Base-by-base conservation (phyloP, 495 filamentous ascomycete species). In the Aspergillus cavernicola region DNA sequence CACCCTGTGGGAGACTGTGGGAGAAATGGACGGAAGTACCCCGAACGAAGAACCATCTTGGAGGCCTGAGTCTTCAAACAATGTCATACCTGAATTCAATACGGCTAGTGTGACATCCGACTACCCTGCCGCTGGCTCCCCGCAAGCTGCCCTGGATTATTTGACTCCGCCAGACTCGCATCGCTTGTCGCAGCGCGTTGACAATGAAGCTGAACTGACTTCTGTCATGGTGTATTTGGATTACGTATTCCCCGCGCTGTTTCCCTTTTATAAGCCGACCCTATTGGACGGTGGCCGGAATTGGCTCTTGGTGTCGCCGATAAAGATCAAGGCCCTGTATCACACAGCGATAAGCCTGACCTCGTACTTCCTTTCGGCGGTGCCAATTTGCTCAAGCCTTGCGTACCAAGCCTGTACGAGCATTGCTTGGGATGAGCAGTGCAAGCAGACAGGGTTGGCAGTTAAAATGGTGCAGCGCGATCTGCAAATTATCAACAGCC, bases 241-340 rank as follows among this genome's bases (percentile, higher is more conserved):
- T 9, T 42, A 29, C 31, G 20, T 33, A 9, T 39, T 52, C 11
- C 49, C 49, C 4, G n/a, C 24, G 6, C 38, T 42, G 37, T 41
- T 42, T 22, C 49, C 49, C 7, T 42, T 52, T n/a, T 52, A 52
- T 6, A 41, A 12, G 28, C 49, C 49, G 9, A 19, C 37, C 11
- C 18, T 41, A 5, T 26, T 52, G 11, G 49, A 52, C 3, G 49
- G 49, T 12, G 49, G 49, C 1, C 37, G 49, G 28, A 19, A 19
- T 36, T 52, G 49, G 49, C 18, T 52, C 12, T 37, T 52, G 20
- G 49, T 41, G 2, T 23, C 43, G 23, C 38, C 41, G 12, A 40
- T 39, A 8, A 40, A 41, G 26, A 52, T 29, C 2, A 37, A 43
- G 26, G 28, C 49, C 8, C 38, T 52, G 0, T 52, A 52, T 20